A percentile compares a stretch with the other conserved stretches of the same genome.
Conservation (phyloP, 306 rosid genomes). For the Prunus fruticosa region DNA sequence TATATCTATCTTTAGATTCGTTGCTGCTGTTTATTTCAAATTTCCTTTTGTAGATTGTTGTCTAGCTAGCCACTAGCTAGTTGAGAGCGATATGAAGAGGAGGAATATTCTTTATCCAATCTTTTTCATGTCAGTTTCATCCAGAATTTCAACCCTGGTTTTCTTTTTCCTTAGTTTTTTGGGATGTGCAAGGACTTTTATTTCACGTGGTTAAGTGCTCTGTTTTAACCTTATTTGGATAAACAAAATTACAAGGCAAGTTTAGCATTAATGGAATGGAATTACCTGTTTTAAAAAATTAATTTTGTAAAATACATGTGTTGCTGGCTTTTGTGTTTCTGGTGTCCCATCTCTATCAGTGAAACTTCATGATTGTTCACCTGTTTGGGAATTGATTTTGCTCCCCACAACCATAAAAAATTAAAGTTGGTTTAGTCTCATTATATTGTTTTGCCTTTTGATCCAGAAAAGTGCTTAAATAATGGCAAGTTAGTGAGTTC, state of each 20-base stretch:
- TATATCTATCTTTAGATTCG: neutral
- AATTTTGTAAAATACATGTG: constrained; percentile 16
- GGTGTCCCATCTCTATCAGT: constrained; percentile 60
- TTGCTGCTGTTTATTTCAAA: neutral
- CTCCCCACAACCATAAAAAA: constrained; percentile 82
- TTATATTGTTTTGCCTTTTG: constrained; percentile 70
- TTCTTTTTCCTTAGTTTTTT: constrained; percentile 3
- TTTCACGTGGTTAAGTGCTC: neutral
- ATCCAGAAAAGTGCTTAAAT: constrained; percentile 65
- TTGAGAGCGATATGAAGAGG: constrained; percentile 8
- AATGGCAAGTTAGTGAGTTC: constrained; percentile 82
- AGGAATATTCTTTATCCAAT: constrained; percentile 17
- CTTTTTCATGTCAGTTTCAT: constrained; percentile 34
- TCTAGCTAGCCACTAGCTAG: neutral
- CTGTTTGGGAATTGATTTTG: constrained; percentile 59
- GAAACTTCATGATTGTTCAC: constrained; percentile 68
- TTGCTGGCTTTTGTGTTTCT: constrained; percentile 18
- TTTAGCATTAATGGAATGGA: neutral
- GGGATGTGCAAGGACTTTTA: neutral
- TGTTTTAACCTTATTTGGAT: neutral
- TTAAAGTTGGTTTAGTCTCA: constrained; percentile 54
- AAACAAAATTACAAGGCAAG: neutral
- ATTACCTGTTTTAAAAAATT: neutral
- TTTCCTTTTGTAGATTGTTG: neutral
- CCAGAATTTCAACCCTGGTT: constrained; percentile 13